These are phyloP conservation scores for Chlamydomonas urium DNA, from an alignment of 139 green algal genomes.

Conservation along the genomic window DNA sequence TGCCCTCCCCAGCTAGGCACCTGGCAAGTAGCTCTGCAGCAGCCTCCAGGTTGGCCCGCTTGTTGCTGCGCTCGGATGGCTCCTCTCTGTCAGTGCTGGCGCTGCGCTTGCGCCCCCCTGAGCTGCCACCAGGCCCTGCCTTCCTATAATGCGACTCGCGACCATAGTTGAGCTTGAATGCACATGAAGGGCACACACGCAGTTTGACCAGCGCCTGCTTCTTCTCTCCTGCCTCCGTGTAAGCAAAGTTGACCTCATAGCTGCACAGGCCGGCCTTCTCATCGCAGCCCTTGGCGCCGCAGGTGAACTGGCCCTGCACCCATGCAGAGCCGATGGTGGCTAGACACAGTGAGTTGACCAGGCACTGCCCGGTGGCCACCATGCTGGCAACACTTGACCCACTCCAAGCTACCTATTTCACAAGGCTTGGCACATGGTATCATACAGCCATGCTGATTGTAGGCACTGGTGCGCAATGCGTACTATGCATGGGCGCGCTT, in stretches of 20 bases:
- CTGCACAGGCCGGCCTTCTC: conserved; percentile 53
- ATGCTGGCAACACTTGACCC: too few relatives aligned
- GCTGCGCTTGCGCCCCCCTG: conserved; percentile 15
- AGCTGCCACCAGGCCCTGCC: background rate
- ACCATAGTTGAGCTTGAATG: conserved; percentile 77
- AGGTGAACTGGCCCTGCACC: conserved; percentile 88
- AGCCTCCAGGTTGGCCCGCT: background rate
- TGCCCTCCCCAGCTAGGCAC: background rate
- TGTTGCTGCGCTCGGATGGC: background rate
- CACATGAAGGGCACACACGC: conserved; percentile 72
- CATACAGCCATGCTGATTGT: too few relatives aligned
- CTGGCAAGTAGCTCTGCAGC: background rate
- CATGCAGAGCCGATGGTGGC: too few relatives aligned
- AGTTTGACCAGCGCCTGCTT: conserved; percentile 82
- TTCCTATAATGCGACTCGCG: conserved; percentile 19
- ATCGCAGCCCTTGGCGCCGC: conserved; percentile 68
- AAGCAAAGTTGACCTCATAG: conserved; percentile 89
- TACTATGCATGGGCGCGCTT: too few relatives aligned
- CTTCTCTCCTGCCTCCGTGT: conserved; percentile 72
- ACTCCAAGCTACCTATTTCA: too few relatives aligned
- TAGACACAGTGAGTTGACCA: too few relatives aligned
- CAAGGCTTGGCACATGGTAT: too few relatives aligned
- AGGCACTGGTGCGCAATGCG: too few relatives aligned
- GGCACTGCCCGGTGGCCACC: too few relatives aligned
- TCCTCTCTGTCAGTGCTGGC: background rate